Base-by-base conservation (phyloP, 768 basidiomycete genomes). In the Kwoniella shandongensis region DNA sequence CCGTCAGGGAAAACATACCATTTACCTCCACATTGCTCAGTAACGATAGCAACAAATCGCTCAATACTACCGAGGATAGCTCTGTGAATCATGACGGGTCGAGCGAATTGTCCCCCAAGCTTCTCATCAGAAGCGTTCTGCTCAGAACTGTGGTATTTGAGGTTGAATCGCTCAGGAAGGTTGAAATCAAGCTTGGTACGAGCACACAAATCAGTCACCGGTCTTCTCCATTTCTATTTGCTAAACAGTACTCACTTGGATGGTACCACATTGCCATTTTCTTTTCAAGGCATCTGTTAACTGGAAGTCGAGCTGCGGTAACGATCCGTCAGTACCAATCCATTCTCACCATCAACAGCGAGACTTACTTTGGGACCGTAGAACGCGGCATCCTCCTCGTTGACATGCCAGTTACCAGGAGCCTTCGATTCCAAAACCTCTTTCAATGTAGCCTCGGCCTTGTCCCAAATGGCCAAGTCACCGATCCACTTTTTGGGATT, bases 41-140 rank as follows among this genome's bases (percentile, higher is more conserved):
- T 97, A 61, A 93, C 85, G 70, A 98, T 97, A 41, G 91, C 93
- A 51, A 96, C 90, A 80, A 98, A 98, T 1, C 96, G 82, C 78
- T 99, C 96, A 27, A 99, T 74, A 72, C 87, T 89, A 29, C 96
- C 96, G 57, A 98, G 74, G 73, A 98, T 91, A 1, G 96, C 94
- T 60, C 96, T 88, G 77, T 98, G 96, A 64, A 99, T 96, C 81
- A 99, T 98, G 69, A 98, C 96, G 12, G 96, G 96, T 41, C 91
- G 80, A 10, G 51, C 50, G 51, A 73, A 64, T 45, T 85, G 81
- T 82, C 81, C 64, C n/a, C 82, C 81, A 30, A 84, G 81, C 51
- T 87, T 87, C 8, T 30, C 17, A 17, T 50, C 56, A 18, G 40
- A 20, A 7, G 49, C 22, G 22, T 6, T n/a, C 46, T 58, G 56